Evolutionary conservation across 192 early-diverging fungal genomes (phyloP), one percentile per base, ranked within the genome.

Genomic region (Linnemannia elongata): DNA sequence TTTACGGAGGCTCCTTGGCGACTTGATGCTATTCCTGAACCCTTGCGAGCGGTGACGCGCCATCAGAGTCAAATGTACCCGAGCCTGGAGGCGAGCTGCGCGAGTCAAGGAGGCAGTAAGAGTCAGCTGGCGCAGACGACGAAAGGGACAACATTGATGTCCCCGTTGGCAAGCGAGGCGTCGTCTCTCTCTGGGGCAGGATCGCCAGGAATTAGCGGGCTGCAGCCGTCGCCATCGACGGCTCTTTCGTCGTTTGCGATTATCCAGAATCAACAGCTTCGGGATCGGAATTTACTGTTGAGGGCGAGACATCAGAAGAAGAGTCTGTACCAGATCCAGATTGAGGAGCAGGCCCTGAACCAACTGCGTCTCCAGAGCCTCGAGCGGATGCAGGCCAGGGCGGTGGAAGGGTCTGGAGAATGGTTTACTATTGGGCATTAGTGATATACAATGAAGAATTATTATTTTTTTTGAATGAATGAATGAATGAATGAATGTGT

Each of bases 311-410:
- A 84, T 12, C 85, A 82, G 36, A 92, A 90, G 70, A 92, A 92
- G 81, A 91, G 88, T 73, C 69, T 92, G 47, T 69, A 90, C 13
- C 87, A 86, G 68, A 92, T 92, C 35, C 91, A 92, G 63, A 79
- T 82, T 15, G 91, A 92, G 83, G 91, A 92, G 52, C 83, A 81
- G 33, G 90, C 91, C 2, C n/a, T 87, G 41, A 69, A 41, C 9
- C 79, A 81, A 52, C 74, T 91, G 35, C 81, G 87, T 38, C 38
- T 66, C 3, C 75, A 88, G 12, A 38, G 63, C 3, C 83, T 91
- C 30, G 85, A 87, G 22, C 88, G 90, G 70, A 75, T 89, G 3
- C 85, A 88, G 47, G 41, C 89, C 8, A 77, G 63, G 35, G 72
- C 39, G 7, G 80, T 85, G 7, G 72, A 87, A 2, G 88, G 88